phyloP scores from a whole-genome alignment of 345 rosid species.

The Citrus inodora region DNA sequence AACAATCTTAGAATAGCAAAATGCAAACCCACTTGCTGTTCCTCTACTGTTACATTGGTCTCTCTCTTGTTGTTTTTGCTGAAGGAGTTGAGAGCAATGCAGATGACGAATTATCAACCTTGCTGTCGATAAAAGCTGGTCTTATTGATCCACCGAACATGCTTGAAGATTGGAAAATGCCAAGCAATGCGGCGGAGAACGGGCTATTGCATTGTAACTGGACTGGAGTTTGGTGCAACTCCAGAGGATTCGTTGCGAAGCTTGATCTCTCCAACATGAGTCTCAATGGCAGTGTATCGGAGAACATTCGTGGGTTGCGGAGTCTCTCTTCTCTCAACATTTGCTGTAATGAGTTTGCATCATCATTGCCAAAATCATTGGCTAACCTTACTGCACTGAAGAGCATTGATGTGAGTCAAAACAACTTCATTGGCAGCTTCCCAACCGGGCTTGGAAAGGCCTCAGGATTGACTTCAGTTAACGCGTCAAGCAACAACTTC shows the following conservation, averaged over 20 bases:
- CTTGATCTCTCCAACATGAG: conserved; percentile 73
- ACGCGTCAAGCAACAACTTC: conserved; percentile 84
- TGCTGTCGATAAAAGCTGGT: conserved; percentile 54
- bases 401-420: conserved; percentile 65
- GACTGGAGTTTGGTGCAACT: conserved; percentile 72
- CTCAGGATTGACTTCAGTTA: conserved; percentile 55
- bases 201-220: conserved; percentile 52
- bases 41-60: conserved; percentile 38
- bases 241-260: conserved; percentile 54
- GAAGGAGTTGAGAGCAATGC: conserved; percentile 27
- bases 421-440: conserved; percentile 64
- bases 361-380: conserved; percentile 54
- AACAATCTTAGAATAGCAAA: conserved; percentile 20
- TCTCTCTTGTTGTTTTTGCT: conserved; percentile 45
- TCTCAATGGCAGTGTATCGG: conserved; percentile 65
- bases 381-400: conserved; percentile 54
- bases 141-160: conserved; percentile 51
- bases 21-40: conserved; percentile 42
- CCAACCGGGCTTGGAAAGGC: conserved; percentile 79
- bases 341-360: conserved; percentile 50
- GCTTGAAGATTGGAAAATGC: conserved; percentile 57
- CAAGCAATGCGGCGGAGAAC: conserved; percentile 20
- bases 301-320: conserved; percentile 44
- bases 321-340: conserved; percentile 48
- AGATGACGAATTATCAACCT: conserved; percentile 41